Conservation (phyloP, 2,329 filamentous ascomycete species). For the Colletotrichum abscissum region DNA sequence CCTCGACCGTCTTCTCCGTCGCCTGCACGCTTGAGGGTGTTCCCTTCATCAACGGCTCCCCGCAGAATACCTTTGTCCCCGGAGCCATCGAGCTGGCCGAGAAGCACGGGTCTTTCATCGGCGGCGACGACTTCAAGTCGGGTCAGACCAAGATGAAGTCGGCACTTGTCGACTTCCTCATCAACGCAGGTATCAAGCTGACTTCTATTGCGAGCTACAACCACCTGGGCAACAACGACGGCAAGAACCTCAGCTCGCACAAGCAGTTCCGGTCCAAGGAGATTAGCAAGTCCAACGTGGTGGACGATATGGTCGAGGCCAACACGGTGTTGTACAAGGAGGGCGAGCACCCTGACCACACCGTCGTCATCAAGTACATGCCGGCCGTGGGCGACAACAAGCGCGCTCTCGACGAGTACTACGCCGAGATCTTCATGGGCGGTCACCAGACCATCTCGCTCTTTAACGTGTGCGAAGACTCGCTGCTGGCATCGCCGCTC, state of each 20-base stretch:
- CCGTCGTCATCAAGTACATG: conserved; percentile 99
- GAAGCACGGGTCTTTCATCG: conserved; percentile 88
- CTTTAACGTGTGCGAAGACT: conserved; percentile 99
- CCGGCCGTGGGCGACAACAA: conserved; percentile 99
- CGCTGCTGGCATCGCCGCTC: conserved; percentile 91
- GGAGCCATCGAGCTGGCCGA: conserved; percentile 91
- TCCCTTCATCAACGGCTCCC: conserved; percentile 99
- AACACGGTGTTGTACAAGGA: conserved; percentile 91
- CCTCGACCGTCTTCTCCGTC: conserved; percentile 95
- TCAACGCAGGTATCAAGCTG: conserved; percentile 98
- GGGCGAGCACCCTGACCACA: conserved; percentile 96
- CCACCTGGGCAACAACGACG: conserved; percentile 99
- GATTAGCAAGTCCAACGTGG: conserved; percentile 99
- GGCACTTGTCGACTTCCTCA: conserved; percentile 96
- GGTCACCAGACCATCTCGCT: conserved; percentile 97
- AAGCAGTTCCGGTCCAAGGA: conserved; percentile 99
- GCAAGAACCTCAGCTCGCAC: conserved; percentile 97
- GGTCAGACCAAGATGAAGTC: conserved; percentile 99
- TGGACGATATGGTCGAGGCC: conserved; percentile 99
- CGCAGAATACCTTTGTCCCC: conserved; percentile 98
- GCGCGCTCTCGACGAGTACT: conserved; percentile 98
- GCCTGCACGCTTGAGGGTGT: conserved; percentile 89
- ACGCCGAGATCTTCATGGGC: conserved; percentile 98
- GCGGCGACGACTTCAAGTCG: conserved; percentile 99
- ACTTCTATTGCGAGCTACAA: conserved; percentile 99